These are phyloP conservation scores for Anthracocystis walkeri DNA, from an alignment of 1,284 basidiomycete genomes.

Conservation along the genomic window DNA sequence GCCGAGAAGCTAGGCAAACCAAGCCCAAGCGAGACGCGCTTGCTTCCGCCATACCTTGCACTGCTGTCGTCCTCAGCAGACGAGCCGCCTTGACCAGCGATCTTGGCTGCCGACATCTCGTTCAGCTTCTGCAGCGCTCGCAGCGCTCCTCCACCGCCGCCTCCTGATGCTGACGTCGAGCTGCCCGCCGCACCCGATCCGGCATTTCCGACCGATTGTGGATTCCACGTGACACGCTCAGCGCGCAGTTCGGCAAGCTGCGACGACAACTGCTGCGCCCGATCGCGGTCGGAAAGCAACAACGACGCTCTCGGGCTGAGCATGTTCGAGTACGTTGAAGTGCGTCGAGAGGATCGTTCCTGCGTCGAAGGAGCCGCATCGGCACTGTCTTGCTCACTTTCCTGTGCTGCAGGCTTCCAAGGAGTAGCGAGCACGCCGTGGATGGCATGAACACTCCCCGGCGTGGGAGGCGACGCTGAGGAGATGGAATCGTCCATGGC, in stretches of 20 bases:
- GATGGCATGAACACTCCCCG: constrained; percentile 45
- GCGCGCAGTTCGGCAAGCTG: constrained; percentile 34
- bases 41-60: constrained; percentile 11
- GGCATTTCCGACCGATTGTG: constrained; percentile 4
- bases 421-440: constrained; percentile 31
- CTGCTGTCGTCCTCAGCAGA: constrained; percentile 8
- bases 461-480: constrained; percentile 42
- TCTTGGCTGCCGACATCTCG: constrained; percentile 46
- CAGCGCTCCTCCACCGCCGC: constrained; percentile 35
- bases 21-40: constrained; percentile 38
- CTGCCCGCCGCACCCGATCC: constrained; percentile 3
- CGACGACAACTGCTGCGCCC: constrained; percentile 29
- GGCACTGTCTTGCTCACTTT: neutral
- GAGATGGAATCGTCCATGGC: constrained; percentile 36
- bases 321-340: constrained; percentile 23
- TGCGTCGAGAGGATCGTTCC: constrained; percentile 18
- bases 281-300: constrained; percentile 40
- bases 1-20: constrained; percentile 41
- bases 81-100: constrained; percentile 19
- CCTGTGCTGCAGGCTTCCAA: constrained; percentile 18
- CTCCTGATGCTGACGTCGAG: constrained; percentile 14
- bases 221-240: constrained; percentile 45
- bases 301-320: constrained; percentile 36
- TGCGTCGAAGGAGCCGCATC: constrained; percentile 9
- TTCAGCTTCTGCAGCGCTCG: constrained; percentile 46